These are phyloP conservation scores for Teratosphaeria zuluensis DNA, from an alignment of 2,329 filamentous ascomycete species.

Conservation along the genomic window DNA sequence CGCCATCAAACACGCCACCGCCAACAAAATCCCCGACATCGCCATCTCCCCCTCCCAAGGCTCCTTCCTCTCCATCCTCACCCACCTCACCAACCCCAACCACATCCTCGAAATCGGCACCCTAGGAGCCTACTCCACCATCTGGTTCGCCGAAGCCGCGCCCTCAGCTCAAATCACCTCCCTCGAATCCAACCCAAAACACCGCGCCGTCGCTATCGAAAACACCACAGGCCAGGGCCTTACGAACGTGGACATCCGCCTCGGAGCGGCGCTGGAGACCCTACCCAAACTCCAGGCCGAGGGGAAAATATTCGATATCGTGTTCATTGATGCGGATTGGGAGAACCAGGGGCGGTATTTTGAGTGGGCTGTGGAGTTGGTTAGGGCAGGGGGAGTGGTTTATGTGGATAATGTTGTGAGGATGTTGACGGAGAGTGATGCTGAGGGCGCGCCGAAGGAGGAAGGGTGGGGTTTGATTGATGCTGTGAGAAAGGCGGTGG, in stretches of 20 bases:
- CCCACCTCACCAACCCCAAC: slow-evolving; percentile 14
- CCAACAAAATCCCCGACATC: slow-evolving; percentile 24
- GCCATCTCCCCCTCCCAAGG: slow-evolving; percentile 27
- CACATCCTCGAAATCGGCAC: slow-evolving; percentile 47
- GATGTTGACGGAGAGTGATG: slow-evolving; percentile 9
- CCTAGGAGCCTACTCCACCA: slow-evolving; percentile 44
- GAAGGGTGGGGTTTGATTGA: slow-evolving; percentile 9
- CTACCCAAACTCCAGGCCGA: slow-evolving; percentile 9
- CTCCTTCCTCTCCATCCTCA: slow-evolving; percentile 32
- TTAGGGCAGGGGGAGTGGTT: slow-evolving; percentile 9
- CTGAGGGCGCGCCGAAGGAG: slow-evolving; percentile 1
- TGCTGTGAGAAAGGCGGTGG: slow-evolving; percentile 3
- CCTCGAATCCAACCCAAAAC: slow-evolving; percentile 40
- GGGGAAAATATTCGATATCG: slow-evolving; percentile 10
- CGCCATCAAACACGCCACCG: slow-evolving; percentile 7
- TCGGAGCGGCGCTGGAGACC: slow-evolving; percentile 15
- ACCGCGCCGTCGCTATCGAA: slow-evolving; percentile 35
- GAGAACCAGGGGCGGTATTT: slow-evolving; percentile 14
- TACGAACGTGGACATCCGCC: slow-evolving; percentile 11
- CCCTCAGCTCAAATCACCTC: slow-evolving; percentile 37
- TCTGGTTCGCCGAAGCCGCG: slow-evolving; percentile 40
- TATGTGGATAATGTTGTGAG: slow-evolving; percentile 17
- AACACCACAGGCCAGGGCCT: slow-evolving; percentile 10
- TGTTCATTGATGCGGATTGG: slow-evolving; percentile 17
- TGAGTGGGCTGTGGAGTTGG: slow-evolving; percentile 13